Evolutionary conservation across 768 basidiomycete species (phyloP).

Genomic region (Coprinopsis marcescibilis): DNA sequence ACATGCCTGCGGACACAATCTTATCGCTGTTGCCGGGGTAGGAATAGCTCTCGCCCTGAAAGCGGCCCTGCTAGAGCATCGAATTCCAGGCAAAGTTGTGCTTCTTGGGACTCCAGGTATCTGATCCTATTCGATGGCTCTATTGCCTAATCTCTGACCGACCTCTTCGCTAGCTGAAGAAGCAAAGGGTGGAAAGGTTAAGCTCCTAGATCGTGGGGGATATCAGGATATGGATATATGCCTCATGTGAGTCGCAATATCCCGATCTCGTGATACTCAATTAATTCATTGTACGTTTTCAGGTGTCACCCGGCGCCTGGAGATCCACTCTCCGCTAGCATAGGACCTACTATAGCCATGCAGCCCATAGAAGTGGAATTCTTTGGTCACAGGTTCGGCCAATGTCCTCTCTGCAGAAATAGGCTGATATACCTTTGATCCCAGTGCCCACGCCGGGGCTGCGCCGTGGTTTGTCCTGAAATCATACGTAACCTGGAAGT

Average conservation of each 20-base stretch:
- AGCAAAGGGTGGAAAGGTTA: conserved; percentile 70
- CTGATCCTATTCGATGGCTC: conserved; percentile 1
- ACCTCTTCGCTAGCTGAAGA: conserved; percentile 57
- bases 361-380: conserved; percentile 66
- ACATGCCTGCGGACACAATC: conserved; percentile 76
- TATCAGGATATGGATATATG: conserved; percentile 81
- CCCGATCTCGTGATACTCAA: background rate
- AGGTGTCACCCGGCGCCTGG: conserved; percentile 77
- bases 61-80: conserved; percentile 56
- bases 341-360: conserved; percentile 56
- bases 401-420: background rate
- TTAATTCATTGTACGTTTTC: conserved; percentile 2
- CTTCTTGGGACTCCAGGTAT: conserved; percentile 75
- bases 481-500: conserved; percentile 1
- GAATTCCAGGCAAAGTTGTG: conserved; percentile 61
- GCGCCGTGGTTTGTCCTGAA: conserved; percentile 55
- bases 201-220: conserved; percentile 66
- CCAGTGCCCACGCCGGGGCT: conserved; percentile 77
- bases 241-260: conserved; percentile 47
- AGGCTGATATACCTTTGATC: conserved; percentile 1
- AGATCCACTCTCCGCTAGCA: conserved; percentile 38
- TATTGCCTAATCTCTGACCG: conserved; percentile 6
- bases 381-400: conserved; percentile 62
- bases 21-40: conserved; percentile 75
- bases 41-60: conserved; percentile 71